These are phyloP conservation scores for Psilocybe sp. DNA, from an alignment of 768 basidiomycete species.

Conservation along the genomic window DNA sequence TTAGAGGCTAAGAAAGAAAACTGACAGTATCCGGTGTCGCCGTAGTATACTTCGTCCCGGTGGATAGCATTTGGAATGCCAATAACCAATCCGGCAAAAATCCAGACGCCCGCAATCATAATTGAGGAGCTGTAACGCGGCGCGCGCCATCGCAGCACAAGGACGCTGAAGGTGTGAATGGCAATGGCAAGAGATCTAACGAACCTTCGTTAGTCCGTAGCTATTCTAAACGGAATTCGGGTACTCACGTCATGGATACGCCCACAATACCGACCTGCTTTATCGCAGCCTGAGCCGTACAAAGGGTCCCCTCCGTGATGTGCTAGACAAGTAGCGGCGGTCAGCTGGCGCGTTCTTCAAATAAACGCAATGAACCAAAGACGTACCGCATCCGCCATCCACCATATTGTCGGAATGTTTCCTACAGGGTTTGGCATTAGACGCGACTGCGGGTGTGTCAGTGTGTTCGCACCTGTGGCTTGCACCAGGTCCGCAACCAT, in stretches of 20 bases:
- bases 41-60: constrained; percentile 36
- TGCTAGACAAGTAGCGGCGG: constrained; percentile 11
- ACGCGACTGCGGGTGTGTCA: neutral
- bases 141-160: constrained; percentile 37
- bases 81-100: constrained; percentile 35
- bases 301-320: constrained; percentile 35
- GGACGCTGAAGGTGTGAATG: constrained; percentile 45
- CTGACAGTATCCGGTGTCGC: constrained; percentile 38
- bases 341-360: neutral
- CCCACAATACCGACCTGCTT: constrained; percentile 51
- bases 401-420: constrained; percentile 39
- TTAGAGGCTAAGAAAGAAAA: constrained; percentile 6
- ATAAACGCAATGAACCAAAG: neutral
- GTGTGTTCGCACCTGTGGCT: constrained; percentile 28
- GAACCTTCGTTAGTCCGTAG: constrained; percentile 9
- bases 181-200: constrained; percentile 33
- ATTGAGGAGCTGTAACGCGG: constrained; percentile 29
- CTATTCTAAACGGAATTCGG: constrained; percentile 8
- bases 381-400: constrained; percentile 35
- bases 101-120: constrained; percentile 36
- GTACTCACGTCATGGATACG: constrained; percentile 37
- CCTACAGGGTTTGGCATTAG: constrained; percentile 17
- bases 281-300: constrained; percentile 43
- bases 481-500: constrained; percentile 47
- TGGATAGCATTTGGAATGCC: constrained; percentile 34